These are phyloP conservation scores for Carex kokanica DNA, from an alignment of 176 grass and related monocot species.

Conservation along the genomic window DNA sequence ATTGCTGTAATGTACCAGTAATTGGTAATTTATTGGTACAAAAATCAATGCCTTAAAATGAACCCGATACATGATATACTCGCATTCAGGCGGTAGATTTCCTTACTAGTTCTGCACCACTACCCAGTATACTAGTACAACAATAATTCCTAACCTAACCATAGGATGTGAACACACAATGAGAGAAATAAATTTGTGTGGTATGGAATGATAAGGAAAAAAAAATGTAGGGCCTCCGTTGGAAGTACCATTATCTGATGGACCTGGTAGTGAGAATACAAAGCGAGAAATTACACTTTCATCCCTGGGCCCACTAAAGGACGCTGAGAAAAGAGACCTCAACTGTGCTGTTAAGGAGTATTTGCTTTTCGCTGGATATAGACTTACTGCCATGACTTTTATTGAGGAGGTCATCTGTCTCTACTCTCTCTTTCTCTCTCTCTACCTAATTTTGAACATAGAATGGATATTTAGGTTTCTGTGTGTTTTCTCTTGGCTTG, in stretches of 20 bases:
- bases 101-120: not conserved
- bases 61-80: not conserved
- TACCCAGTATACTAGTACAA: conserved; percentile 1
- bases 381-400: conserved; percentile 91
- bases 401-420: conserved; percentile 78
- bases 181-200: not conserved
- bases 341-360: conserved; percentile 98
- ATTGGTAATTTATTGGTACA: conserved; percentile 17
- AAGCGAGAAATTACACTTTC: conserved; percentile 57
- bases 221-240: conserved; percentile 37
- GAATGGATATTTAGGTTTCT: not conserved
- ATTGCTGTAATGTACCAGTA: conserved; percentile 4
- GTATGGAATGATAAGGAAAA: conserved; percentile 14
- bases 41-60: not conserved
- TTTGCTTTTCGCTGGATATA: conserved; percentile 92
- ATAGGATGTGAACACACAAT: not conserved
- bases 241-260: conserved; percentile 45
- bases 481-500: not conserved
- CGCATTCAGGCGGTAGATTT: not conserved
- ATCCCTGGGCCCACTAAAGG: conserved; percentile 81
- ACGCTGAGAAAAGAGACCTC: conserved; percentile 70
- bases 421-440: conserved; percentile 11
- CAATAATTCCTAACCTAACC: not conserved
- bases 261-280: conserved; percentile 39
- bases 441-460: conserved; percentile 13